Percentiles rank a stretch among this genome's conserved stretches.
phyloP scores from a whole-genome alignment of 768 basidiomycete genomes.

The Rubroboletus satanas region DNA sequence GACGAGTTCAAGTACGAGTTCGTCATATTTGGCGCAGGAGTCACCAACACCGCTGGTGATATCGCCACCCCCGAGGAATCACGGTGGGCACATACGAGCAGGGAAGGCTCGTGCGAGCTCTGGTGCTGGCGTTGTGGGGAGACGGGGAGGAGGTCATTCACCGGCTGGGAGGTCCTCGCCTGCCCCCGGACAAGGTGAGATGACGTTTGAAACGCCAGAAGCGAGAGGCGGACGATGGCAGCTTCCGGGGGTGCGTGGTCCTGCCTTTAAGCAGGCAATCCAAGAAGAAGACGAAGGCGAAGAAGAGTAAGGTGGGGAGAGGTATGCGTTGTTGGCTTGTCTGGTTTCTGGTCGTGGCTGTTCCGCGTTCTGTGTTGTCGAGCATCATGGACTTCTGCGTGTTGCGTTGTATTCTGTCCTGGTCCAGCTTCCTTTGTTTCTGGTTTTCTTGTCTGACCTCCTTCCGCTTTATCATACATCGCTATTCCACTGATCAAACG shows the following conservation, averaged over 20 bases:
- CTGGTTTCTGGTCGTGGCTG: constrained; percentile 5
- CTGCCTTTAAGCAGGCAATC: constrained; percentile 66
- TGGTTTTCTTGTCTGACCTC: constrained; percentile 4
- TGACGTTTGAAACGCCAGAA: constrained; percentile 45
- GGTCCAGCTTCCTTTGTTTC: neutral
- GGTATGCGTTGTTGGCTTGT: constrained; percentile 3
- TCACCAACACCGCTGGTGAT: constrained; percentile 38
- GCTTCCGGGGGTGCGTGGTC: constrained; percentile 64
- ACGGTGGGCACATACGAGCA: constrained; percentile 37
- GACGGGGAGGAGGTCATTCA: constrained; percentile 53
- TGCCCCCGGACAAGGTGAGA: constrained; percentile 45
- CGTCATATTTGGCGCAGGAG: constrained; percentile 30
- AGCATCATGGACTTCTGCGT: constrained; percentile 9
- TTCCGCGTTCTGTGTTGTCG: constrained; percentile 10
- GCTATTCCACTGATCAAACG: constrained; percentile 15
- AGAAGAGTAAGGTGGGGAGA: constrained; percentile 45
- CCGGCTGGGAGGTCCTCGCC: constrained; percentile 60
- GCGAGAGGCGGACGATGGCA: constrained; percentile 59
- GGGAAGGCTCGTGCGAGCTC: constrained; percentile 27
- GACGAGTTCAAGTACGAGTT: constrained; percentile 22
- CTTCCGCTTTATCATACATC: constrained; percentile 8
- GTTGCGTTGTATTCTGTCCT: constrained; percentile 6
- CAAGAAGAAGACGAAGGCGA: constrained; percentile 87
- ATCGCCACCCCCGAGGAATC: constrained; percentile 50
- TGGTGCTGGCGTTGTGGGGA: constrained; percentile 27